A percentile compares a stretch with the other conserved stretches of the same genome.
These are phyloP conservation scores for Mycena metata DNA, from an alignment of 768 basidiomycete species.

Conservation along the genomic window DNA sequence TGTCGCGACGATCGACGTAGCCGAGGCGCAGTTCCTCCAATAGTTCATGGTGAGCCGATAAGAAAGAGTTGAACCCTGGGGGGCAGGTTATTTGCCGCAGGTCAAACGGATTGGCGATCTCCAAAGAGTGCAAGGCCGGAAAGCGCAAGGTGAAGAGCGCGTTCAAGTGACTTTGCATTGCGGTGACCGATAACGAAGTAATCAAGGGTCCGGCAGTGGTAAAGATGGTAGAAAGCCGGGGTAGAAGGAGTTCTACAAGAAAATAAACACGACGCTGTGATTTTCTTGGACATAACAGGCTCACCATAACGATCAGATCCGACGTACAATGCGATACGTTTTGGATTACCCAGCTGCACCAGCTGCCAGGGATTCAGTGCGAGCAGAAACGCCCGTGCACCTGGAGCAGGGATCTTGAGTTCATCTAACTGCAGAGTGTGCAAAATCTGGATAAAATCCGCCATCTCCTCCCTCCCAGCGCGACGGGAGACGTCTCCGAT, in stretches of 20 bases:
- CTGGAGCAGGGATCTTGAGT: conserved; percentile 19
- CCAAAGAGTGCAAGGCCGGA: conserved; percentile 23
- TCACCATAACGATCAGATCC: conserved; percentile 13
- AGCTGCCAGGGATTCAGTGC: conserved; percentile 5
- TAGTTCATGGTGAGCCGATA: conserved; percentile 21
- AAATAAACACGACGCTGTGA: not conserved
- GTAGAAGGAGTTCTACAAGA: conserved; percentile 13
- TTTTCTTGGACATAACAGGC: not conserved
- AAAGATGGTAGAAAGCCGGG: not conserved
- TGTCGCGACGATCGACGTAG: not conserved
- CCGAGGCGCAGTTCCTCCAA: conserved; percentile 28
- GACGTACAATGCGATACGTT: conserved; percentile 13
- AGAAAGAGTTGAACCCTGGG: conserved; percentile 22
- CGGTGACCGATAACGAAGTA: conserved; percentile 27
- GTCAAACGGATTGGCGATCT: not conserved
- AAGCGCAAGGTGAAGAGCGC: conserved; percentile 27
- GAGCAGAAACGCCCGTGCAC: conserved; percentile 21
- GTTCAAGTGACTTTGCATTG: not conserved
- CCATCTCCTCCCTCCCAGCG: not conserved
- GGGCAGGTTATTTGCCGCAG: not conserved
- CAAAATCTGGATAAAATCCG: conserved; percentile 21
- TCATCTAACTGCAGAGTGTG: conserved; percentile 27
- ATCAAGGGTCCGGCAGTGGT: conserved; percentile 28
- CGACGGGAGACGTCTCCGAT: conserved; percentile 25
- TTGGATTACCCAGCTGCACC: conserved; percentile 22